These are phyloP conservation scores for Haematococcus lacustris DNA, from an alignment of 139 green algal species.

Conservation along the genomic window DNA sequence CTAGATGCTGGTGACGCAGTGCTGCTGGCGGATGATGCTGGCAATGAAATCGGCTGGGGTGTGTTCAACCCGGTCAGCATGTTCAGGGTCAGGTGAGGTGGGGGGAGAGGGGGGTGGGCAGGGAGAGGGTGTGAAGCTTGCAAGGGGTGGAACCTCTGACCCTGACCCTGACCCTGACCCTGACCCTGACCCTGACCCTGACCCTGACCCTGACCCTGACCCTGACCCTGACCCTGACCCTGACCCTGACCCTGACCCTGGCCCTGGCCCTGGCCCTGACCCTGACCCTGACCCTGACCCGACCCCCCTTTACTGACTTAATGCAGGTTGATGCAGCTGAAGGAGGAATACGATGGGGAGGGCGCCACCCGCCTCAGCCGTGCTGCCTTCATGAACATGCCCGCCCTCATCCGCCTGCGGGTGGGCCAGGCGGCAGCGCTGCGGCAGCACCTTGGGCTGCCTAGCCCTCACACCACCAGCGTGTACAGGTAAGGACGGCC, in stretches of 20 bases:
- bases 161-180: too few species aligned
- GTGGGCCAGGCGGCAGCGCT: conserved; percentile 40
- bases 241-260: too few species aligned
- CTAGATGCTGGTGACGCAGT: conserved; percentile 54
- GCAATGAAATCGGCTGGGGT: conserved; percentile 59
- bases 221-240: too few species aligned
- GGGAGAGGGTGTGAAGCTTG: background rate
- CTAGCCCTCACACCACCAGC: conserved; percentile 21
- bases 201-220: too few species aligned
- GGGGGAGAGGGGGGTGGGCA: background rate
- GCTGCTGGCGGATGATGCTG: conserved; percentile 42
- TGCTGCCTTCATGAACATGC: conserved; percentile 34
- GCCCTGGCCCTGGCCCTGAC: too few species aligned
- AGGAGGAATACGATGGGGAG: conserved; percentile 16
- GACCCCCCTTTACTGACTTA: background rate
- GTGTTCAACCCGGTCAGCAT: conserved; percentile 75
- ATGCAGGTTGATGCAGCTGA: conserved; percentile 41
- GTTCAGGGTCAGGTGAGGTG: conserved; percentile 59
- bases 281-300: too few species aligned
- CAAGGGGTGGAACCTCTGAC: background rate
- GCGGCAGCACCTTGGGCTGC: conserved; percentile 38
- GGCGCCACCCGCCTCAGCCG: background rate
- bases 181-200: too few species aligned
- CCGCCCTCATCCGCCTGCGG: conserved; percentile 27
- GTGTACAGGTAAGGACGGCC: conserved; percentile 42